phyloP scores from a whole-genome alignment of 257 asterid genomes.

The Scutellaria galericulata region DNA sequence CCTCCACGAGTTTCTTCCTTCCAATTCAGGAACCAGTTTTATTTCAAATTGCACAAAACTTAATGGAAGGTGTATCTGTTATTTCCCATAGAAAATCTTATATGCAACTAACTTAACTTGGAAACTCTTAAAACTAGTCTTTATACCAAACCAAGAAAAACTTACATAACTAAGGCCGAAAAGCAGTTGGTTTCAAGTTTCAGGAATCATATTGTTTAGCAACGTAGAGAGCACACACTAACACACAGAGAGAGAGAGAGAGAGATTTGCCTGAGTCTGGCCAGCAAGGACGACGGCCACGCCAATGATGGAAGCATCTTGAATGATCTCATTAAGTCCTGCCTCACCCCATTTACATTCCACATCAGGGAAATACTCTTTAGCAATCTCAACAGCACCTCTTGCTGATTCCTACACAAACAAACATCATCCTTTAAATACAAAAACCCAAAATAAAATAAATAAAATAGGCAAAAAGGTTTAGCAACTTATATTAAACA shows the following conservation, averaged over 20 bases:
- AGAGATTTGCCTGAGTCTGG: conserved; percentile 67
- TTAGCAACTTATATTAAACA: background rate
- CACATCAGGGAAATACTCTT: conserved; percentile 69
- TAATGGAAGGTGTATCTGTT: background rate
- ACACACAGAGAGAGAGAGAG: background rate
- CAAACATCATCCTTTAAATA: conserved; percentile 7
- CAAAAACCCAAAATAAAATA: background rate
- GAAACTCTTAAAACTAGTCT: background rate
- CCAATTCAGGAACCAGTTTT: background rate
- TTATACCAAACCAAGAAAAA: conserved; percentile 7
- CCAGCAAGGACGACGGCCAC: conserved; percentile 94
- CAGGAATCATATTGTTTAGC: background rate
- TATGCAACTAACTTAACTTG: background rate
- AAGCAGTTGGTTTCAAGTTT: background rate
- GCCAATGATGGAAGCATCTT: conserved; percentile 69
- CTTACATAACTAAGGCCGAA: background rate
- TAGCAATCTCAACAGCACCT: conserved; percentile 82
- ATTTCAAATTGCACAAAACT: background rate
- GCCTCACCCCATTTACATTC: conserved; percentile 92
- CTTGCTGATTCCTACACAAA: conserved; percentile 76
- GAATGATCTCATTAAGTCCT: conserved; percentile 80
- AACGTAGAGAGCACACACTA: background rate
- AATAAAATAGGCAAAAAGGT: background rate
- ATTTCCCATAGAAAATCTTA: background rate
- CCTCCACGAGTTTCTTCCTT: conserved; percentile 1